Conservation (phyloP, 768 basidiomycete species). For the Naganishia randhawae region DNA sequence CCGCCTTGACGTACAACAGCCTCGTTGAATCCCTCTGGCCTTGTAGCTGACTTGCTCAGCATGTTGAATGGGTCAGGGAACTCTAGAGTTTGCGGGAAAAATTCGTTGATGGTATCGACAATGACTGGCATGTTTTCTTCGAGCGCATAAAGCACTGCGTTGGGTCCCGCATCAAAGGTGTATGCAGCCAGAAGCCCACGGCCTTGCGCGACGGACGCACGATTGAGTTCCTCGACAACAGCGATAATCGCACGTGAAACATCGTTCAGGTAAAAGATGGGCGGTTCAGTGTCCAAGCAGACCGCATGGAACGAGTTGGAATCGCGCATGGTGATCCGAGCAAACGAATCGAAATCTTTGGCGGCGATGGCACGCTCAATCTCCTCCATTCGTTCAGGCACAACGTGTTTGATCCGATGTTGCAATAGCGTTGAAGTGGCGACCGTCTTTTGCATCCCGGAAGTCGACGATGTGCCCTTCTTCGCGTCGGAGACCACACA, state of each 20-base stretch:
- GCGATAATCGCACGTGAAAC: conserved; percentile 88
- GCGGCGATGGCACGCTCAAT: conserved; percentile 75
- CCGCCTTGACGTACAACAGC: conserved; percentile 63
- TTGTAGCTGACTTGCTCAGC: conserved; percentile 50
- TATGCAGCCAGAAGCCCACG: conserved; percentile 80
- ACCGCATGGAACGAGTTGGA: conserved; percentile 99
- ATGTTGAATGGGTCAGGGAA: conserved; percentile 77
- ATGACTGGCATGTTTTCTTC: conserved; percentile 74
- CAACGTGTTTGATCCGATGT: conserved; percentile 79
- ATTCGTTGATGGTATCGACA: conserved; percentile 67
- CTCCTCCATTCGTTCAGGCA: conserved; percentile 76
- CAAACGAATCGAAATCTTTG: conserved; percentile 83
- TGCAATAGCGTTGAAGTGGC: conserved; percentile 82
- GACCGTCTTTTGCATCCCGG: conserved; percentile 96
- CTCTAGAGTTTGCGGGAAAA: conserved; percentile 76
- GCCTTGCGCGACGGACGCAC: conserved; percentile 61
- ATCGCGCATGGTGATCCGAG: conserved; percentile 88
- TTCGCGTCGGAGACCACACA: conserved; percentile 94
- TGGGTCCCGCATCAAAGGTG: conserved; percentile 98
- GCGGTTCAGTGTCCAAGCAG: conserved; percentile 90
- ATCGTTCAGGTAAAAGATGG: conserved; percentile 99
- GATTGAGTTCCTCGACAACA: conserved; percentile 87
- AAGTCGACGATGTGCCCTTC: conserved; percentile 89
- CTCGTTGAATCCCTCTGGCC: conserved; percentile 67
- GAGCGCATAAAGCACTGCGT: conserved; percentile 91